Evolutionary conservation across 2,329 filamentous ascomycete genomes (phyloP), one percentile per base, ranked within the genome.

Genomic region (Curvularia lunata): DNA sequence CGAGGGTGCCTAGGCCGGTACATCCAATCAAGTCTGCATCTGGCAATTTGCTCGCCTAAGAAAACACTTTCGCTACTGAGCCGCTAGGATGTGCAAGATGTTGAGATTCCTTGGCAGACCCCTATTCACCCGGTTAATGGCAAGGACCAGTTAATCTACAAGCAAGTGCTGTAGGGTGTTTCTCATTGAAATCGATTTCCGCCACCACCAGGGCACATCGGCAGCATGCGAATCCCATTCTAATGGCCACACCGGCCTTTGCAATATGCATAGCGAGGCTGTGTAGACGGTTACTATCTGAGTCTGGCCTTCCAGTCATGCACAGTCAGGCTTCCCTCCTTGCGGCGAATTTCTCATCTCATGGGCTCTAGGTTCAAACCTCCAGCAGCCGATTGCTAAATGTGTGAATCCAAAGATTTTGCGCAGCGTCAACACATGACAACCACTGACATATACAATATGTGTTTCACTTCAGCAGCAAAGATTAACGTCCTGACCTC

Each of bases 121-220:
- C 45, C 56, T 48, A 59, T 56, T 54, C 49, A 56, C 42, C 40
- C 59, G 56, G 52, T 19, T 59, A 54, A 54, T 48, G n/a, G 38
- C 37, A 13, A 27, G 21, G 42, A 16, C 28, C 23, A 27, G 45
- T 21, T 30, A 43, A 10, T 42, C 37, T 30, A 37, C 13, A 4
- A n/a, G 37, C 43, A 28, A 42, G 52, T 25, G 46, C n/a, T 27
- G 19, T 19, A 18, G 23, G 23, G 2, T 10, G 32, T 32, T 34
- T n/a, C 16, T 40, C 16, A 32, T n/a, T 30, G 18, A 28, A n/a
- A 28, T 37, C 19, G 46, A 16, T 27, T 48, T 41, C n/a, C n/a
- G 50, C 42, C 37, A 57, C 28, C 7, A 4, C 23, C 7, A 16
- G 27, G 27, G 42, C 25, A 27, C 10, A 16, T 21, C 21, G 21